Base-by-base conservation (phyloP, 176 grass and related monocot species). In the Oropetium thomaeum region DNA sequence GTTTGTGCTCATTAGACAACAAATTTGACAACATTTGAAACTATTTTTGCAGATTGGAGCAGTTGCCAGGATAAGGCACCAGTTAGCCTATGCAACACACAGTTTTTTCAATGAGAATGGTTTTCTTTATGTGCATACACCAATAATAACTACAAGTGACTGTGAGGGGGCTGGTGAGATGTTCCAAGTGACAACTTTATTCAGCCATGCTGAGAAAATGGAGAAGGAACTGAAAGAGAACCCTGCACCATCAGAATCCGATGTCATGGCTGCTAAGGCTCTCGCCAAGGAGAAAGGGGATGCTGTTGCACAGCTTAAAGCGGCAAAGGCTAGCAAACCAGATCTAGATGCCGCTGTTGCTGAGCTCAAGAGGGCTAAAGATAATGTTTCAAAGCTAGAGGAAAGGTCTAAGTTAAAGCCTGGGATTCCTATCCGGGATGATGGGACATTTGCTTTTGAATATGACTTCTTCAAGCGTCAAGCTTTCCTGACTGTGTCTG, bases 151-250 rank as follows among this genome's bases (percentile, higher is more conserved):
- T 43, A 94, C 88, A 16, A 94, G 91, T 54, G 88, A 97, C 57
- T 97, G 95, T 71, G 95, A 97, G 79, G 95, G 95, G 70, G 95
- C 90, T 26, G 95, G 95, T 58, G 95, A 97, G 83, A 97, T 97
- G 91, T 97, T 97, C 67, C 95, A 97, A 82, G 91, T 93, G 23
- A 97, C 90, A 0, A 82, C 86, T 70, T 83, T 97, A 17, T 89
- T 97, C 48, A 94, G 81, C 69, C 88, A 93, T 49, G 86, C 90
- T 63, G 90, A 97, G 65, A 97, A 93, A 68, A 44, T 74, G 20
- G 94, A 88, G 73, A 93, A 97, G 69, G 90, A 93, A 67, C 73
- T 97, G 31, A 90, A 83, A 79, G 82, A 87, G 48, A 85, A 89
- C 63, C 94, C 90, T 67, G 80, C 74, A 57, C 90, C 90, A 75